Evolutionary conservation across 805 yeast genomes (phyloP).

Genomic region (Wickerhamomyces silvicola): DNA sequence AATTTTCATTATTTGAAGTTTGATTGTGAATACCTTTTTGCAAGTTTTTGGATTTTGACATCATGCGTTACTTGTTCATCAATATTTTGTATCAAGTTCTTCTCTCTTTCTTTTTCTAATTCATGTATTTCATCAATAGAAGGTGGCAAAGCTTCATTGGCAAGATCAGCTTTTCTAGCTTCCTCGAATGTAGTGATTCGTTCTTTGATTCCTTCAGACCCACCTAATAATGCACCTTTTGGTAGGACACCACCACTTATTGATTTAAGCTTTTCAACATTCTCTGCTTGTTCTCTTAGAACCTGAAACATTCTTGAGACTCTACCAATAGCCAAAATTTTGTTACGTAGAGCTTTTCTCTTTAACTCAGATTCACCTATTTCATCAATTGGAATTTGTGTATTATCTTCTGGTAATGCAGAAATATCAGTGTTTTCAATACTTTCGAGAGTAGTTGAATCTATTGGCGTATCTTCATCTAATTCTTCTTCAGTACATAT

Average conservation of each 20-base stretch:
- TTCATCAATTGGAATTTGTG: constrained; percentile 3
- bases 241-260: constrained; percentile 76
- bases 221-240: constrained; percentile 77
- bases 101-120: constrained; percentile 40
- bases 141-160: constrained; percentile 89
- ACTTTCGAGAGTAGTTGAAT: constrained; percentile 10
- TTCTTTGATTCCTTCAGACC: constrained; percentile 69
- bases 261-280: constrained; percentile 71
- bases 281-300: constrained; percentile 81
- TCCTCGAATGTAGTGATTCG: constrained; percentile 73
- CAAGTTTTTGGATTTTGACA: constrained; percentile 18
- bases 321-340: constrained; percentile 93
- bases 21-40: constrained; percentile 18
- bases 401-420: not conserved
- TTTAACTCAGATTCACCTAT: constrained; percentile 24
- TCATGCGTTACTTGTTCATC: constrained; percentile 22
- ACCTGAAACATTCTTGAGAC: constrained; percentile 89
- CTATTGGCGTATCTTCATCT: constrained; percentile 61
- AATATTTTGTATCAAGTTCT: constrained; percentile 31
- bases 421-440: constrained; percentile 6
- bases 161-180: constrained; percentile 72
- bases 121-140: constrained; percentile 46
- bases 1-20: no score
- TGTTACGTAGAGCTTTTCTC: constrained; percentile 65
- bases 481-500: constrained; percentile 95